A percentile compares a stretch with the other conserved stretches of the same genome.
Conservation (phyloP, 352 stramenopile genomes). For the Phytopythium aichiense region DNA sequence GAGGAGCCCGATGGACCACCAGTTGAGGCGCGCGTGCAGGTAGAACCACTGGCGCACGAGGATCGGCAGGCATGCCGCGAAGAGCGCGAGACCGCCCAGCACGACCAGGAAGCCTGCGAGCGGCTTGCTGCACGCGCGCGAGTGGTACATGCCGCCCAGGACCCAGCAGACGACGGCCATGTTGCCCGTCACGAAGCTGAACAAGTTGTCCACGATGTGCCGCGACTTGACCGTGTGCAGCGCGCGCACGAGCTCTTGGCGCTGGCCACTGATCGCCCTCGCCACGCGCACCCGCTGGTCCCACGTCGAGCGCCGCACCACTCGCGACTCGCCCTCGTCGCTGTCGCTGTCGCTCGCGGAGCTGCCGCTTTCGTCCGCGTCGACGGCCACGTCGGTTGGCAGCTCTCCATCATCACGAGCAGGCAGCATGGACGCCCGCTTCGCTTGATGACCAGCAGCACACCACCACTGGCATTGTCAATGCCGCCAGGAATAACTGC, state of each 20-base stretch:
- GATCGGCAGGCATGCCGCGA: constrained; percentile 25
- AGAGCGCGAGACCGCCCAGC: constrained; percentile 25
- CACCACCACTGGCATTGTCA: no score
- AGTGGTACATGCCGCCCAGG: constrained; percentile 20
- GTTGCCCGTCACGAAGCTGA: constrained; percentile 32
- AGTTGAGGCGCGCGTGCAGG: constrained; percentile 26
- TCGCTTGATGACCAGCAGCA: background rate
- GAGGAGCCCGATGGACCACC: constrained; percentile 13
- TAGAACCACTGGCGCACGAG: constrained; percentile 40
- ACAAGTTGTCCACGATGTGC: constrained; percentile 31
- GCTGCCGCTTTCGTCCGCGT: background rate
- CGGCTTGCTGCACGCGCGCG: constrained; percentile 23
- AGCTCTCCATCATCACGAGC: background rate
- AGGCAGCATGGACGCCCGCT: background rate
- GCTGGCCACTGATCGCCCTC: background rate
- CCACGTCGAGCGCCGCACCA: background rate
- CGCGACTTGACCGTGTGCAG: constrained; percentile 15
- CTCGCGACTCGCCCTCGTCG: background rate
- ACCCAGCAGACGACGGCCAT: constrained; percentile 29
- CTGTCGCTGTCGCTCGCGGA: background rate
- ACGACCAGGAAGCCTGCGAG: constrained; percentile 25
- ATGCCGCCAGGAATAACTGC: no score
- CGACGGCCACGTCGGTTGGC: background rate
- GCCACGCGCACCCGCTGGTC: constrained; percentile 7
- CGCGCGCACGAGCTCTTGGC: constrained; percentile 7